Base-by-base conservation (phyloP, 805 yeast genomes). In the Millerozyma miso region DNA sequence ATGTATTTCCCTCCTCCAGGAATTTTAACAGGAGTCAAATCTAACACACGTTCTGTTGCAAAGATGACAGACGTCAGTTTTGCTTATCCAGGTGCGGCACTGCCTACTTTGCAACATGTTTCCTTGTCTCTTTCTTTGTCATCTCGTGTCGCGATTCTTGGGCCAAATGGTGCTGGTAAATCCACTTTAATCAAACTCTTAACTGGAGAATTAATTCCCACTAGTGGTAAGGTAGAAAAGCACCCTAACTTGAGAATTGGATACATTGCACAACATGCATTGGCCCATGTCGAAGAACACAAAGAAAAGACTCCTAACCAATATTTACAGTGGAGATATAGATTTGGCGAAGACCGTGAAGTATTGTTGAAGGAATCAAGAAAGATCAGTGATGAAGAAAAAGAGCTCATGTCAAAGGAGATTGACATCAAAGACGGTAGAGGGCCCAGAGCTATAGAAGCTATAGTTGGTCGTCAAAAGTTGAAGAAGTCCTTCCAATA, bases 1-100 rank as follows among this genome's bases (percentile, higher is more conserved):
- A 91, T 91, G 97, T 88, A 88, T 19, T 93, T 91, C 87, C 99
- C 99, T 54, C 91, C 96, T 7, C 97, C 98, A 46, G 99, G 99
- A 56, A 85, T 93, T 51, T 74, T 93, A 55, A 83, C 96, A n/a
- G 99, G 99, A 67, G 97, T 91, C 41, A 86, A 90, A 65, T 89
- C 97, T 32, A 86, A 79, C 63, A 89, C 98, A 4, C 81, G 97
- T 63, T 87, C 98, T 44, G 96, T 91, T 60, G 95, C 95, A 7
- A 79, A 91, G 52, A 77, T 93, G 84, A 59, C 83, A 26, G 74
- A 86, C 62, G 97, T 90, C 17, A 83, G 95, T 1, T 93, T 88
- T 67, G 58, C 86, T 33, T 91, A 93, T 62, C 97, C 98, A 19
- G 95, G 96, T 44, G 87, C 89, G 19, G 66, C 79, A 15, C 86